These are phyloP conservation scores for Piloderma croceum DNA, from an alignment of 768 basidiomycete genomes.

Conservation along the genomic window DNA sequence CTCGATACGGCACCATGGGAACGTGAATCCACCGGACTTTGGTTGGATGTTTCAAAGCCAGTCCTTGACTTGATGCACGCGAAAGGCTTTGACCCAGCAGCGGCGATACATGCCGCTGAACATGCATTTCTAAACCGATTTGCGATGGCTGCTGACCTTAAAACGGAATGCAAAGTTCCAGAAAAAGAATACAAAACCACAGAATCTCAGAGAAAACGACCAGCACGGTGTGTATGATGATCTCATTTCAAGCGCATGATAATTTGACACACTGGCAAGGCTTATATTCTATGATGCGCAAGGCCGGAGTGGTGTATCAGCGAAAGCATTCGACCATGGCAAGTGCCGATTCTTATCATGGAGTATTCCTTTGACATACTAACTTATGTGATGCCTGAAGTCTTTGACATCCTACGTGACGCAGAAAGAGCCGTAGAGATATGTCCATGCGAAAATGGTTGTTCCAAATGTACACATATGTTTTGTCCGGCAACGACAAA, in stretches of 20 bases:
- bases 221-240: slow-evolving; percentile 47
- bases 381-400: slow-evolving; percentile 28
- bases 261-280: slow-evolving; percentile 30
- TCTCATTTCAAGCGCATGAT: not conserved
- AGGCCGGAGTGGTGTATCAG: slow-evolving; percentile 66
- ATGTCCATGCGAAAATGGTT: slow-evolving; percentile 69
- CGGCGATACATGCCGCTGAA: slow-evolving; percentile 78
- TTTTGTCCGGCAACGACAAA: not conserved
- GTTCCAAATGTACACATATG: slow-evolving; percentile 51
- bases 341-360: too few species aligned
- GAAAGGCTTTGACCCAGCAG: slow-evolving; percentile 63
- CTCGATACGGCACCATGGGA: slow-evolving; percentile 75
- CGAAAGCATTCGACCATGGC: slow-evolving; percentile 83
- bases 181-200: slow-evolving; percentile 64
- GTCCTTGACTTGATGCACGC: slow-evolving; percentile 47
- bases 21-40: slow-evolving; percentile 66
- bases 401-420: slow-evolving; percentile 48
- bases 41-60: slow-evolving; percentile 66
- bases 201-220: slow-evolving; percentile 56
- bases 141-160: slow-evolving; percentile 58
- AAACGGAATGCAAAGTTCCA: slow-evolving; percentile 77
- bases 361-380: slow-evolving; percentile 1
- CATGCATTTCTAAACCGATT: slow-evolving; percentile 82
- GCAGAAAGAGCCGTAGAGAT: slow-evolving; percentile 51
- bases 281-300: slow-evolving; percentile 76